These are phyloP conservation scores for Paecilomyces sp. DNA, from an alignment of 2,329 filamentous ascomycete genomes.

Conservation along the genomic window DNA sequence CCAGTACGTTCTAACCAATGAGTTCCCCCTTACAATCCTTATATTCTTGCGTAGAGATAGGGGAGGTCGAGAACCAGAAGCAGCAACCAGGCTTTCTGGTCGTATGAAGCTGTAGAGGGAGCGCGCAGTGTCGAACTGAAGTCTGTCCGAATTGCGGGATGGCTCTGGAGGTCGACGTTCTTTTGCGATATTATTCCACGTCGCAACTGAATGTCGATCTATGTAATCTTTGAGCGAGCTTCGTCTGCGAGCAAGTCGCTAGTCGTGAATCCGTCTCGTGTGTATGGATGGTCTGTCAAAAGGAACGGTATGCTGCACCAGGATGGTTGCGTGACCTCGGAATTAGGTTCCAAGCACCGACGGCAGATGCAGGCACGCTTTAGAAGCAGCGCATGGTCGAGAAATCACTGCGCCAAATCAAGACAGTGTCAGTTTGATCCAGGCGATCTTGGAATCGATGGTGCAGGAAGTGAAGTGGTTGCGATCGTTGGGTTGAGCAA, in stretches of 20 bases:
- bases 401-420: neutral
- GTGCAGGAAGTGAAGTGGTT: neutral
- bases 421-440: neutral
- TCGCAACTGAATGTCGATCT: neutral
- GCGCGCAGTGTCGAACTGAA: neutral
- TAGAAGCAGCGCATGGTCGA: slow-evolving; percentile 9
- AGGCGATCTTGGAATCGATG: neutral
- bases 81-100: neutral
- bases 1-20: neutral
- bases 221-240: neutral
- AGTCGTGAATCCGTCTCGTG: neutral
- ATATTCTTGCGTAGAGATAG: neutral
- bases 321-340: slow-evolving; percentile 4
- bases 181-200: neutral
- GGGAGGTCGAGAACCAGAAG: neutral
- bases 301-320: slow-evolving; percentile 1
- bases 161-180: neutral
- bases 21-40: neutral
- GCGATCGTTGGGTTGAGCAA: neutral
- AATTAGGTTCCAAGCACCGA: slow-evolving; percentile 5
- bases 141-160: neutral
- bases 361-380: slow-evolving; percentile 4
- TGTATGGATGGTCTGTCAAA: neutral
- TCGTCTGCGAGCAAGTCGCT: neutral
- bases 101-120: neutral